These are phyloP conservation scores for Hypomyces perniciosus DNA, from an alignment of 2,329 filamentous ascomycete species.

Conservation along the genomic window DNA sequence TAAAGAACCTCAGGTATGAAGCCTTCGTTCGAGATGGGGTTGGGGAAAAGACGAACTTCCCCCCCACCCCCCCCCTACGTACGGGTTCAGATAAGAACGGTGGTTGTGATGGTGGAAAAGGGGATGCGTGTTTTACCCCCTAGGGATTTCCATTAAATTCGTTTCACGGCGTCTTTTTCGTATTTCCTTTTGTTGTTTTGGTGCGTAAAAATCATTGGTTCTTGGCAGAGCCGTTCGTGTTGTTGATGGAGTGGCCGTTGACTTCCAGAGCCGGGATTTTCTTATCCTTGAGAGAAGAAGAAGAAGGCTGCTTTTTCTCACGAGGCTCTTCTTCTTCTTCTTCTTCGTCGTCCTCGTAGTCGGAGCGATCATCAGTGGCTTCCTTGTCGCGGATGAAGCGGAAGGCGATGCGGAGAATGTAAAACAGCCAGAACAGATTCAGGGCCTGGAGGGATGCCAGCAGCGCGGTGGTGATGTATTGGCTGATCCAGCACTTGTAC, in stretches of 20 bases:
- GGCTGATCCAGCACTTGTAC: constrained; percentile 68
- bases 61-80: no score
- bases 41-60: no score
- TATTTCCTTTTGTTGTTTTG: neutral
- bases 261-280: constrained; percentile 16
- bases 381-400: constrained; percentile 58
- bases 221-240: constrained; percentile 7
- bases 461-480: constrained; percentile 60
- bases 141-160: no score
- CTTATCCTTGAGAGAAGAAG: neutral
- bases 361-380: constrained; percentile 66
- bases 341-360: constrained; percentile 53
- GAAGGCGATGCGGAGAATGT: constrained; percentile 69
- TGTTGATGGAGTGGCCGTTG: constrained; percentile 18
- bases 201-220: neutral
- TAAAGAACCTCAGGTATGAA: no score
- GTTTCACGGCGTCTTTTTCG: neutral
- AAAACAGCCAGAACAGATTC: constrained; percentile 77
- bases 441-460: constrained; percentile 64
- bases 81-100: no score
- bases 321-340: constrained; percentile 20
- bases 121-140: no score
- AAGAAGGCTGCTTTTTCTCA: neutral
- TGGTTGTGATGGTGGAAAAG: no score
- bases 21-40: no score